phyloP scores from a whole-genome alignment of 1,139 yeast species.

The Sporopachydermia cereana region DNA sequence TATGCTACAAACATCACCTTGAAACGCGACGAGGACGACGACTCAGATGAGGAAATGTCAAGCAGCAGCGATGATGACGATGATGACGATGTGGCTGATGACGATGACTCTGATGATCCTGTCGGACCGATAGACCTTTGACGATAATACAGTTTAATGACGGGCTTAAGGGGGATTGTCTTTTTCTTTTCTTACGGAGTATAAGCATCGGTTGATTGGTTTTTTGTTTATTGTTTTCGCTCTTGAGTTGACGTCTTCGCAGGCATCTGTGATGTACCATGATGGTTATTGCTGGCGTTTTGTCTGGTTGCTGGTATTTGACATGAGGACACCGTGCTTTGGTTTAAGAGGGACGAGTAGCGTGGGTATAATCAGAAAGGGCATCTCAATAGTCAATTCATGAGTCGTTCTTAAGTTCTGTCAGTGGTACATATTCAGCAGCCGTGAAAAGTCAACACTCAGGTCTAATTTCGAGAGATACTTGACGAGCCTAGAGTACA shows the following conservation, averaged over 20 bases:
- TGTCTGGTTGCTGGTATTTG: no score
- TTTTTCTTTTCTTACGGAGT: neutral
- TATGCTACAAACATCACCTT: slow-evolving; percentile 48
- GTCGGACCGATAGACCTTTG: slow-evolving; percentile 30
- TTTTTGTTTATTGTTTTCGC: no score
- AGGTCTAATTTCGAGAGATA: neutral
- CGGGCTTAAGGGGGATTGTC: neutral
- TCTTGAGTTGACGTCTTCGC: no score
- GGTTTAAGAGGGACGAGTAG: no score
- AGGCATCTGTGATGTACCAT: no score
- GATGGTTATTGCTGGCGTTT: no score
- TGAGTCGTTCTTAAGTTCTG: neutral
- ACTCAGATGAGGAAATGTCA: slow-evolving; percentile 20
- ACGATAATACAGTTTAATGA: neutral
- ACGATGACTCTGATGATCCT: slow-evolving; percentile 32
- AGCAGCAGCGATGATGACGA: slow-evolving; percentile 19
- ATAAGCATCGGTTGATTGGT: no score
- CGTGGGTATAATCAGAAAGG: no score
- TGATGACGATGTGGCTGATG: slow-evolving; percentile 30
- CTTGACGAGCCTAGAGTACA: neutral
- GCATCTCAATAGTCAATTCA: no score
- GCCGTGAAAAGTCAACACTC: neutral
- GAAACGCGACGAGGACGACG: slow-evolving; percentile 28
- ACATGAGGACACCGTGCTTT: no score
- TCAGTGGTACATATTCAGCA: neutral